phyloP scores from a whole-genome alignment of 148 eudicot species.

The Persicaria maculosa region DNA sequence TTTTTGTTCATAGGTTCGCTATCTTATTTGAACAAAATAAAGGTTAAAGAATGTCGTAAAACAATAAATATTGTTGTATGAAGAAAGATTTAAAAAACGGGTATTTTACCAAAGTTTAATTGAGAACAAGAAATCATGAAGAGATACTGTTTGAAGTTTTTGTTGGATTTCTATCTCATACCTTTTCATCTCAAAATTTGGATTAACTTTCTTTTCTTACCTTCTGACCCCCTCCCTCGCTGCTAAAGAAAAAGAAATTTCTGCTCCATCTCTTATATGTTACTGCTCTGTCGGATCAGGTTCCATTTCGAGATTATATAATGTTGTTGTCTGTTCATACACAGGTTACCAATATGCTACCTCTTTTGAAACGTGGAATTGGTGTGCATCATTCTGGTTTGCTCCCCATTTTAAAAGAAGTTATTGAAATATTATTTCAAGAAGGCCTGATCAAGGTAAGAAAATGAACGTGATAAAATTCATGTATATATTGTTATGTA shows the following conservation, averaged over 20 bases:
- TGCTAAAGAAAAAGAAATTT: background rate
- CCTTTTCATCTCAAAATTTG: background rate
- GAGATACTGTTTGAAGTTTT: background rate
- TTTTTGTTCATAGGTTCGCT: no score
- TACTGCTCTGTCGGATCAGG: background rate
- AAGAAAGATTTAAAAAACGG: no score
- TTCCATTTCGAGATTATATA: background rate
- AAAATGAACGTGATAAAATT: background rate
- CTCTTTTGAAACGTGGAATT: conserved; percentile 92
- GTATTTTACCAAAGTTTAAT: background rate
- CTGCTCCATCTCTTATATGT: background rate
- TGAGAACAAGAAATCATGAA: background rate
- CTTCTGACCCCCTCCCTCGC: background rate
- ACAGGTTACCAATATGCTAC: conserved; percentile 94
- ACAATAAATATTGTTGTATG: no score
- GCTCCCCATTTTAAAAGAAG: conserved; percentile 98
- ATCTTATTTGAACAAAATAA: no score
- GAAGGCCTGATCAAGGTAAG: conserved; percentile 96
- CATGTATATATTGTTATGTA: background rate
- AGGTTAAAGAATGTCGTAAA: no score
- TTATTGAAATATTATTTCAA: conserved; percentile 91
- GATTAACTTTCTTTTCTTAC: background rate
- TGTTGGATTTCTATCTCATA: background rate
- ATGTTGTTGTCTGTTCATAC: background rate
- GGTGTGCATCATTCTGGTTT: conserved; percentile 99